Percentiles rank a stretch among this genome's conserved stretches.
Evolutionary conservation across 2,329 filamentous ascomycete species (phyloP).

Genomic region (Scortechinia acanthostroma): DNA sequence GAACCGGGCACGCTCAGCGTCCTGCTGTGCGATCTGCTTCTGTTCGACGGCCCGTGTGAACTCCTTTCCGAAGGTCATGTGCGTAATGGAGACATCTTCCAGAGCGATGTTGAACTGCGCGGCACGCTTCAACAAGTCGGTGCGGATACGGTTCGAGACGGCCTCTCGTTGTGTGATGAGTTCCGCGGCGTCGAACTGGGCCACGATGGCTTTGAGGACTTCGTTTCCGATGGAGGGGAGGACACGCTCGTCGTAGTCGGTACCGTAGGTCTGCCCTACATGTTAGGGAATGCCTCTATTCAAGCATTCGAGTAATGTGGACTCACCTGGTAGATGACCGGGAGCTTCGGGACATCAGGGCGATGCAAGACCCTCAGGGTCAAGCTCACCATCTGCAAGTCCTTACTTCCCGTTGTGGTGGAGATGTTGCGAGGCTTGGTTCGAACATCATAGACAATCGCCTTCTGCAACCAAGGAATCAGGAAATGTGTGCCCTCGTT

Average conservation of each 20-base stretch:
- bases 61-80: conserved; percentile 99
- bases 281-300: not conserved
- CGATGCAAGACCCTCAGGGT: conserved; percentile 91
- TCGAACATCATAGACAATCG: conserved; percentile 91
- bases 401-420: conserved; percentile 96
- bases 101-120: conserved; percentile 98
- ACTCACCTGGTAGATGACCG: conserved; percentile 94
- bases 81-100: conserved; percentile 97
- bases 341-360: conserved; percentile 83
- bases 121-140: conserved; percentile 84
- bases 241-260: conserved; percentile 97
- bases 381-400: conserved; percentile 99
- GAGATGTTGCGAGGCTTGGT: conserved; percentile 96
- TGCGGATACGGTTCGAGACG: conserved; percentile 87
- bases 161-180: conserved; percentile 98
- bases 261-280: conserved; percentile 79
- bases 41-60: conserved; percentile 98
- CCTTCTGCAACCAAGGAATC: conserved; percentile 88
- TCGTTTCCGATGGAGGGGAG: conserved; percentile 98
- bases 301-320: not conserved
- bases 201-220: conserved; percentile 96
- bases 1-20: conserved; percentile 93
- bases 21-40: conserved; percentile 99
- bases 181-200: conserved; percentile 96
- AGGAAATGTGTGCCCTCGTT: conserved; percentile 97